A percentile compares a stretch with the other conserved stretches of the same genome.
These are phyloP conservation scores for Trichoderma gamsii DNA, from an alignment of 495 filamentous ascomycete species.

Conservation along the genomic window DNA sequence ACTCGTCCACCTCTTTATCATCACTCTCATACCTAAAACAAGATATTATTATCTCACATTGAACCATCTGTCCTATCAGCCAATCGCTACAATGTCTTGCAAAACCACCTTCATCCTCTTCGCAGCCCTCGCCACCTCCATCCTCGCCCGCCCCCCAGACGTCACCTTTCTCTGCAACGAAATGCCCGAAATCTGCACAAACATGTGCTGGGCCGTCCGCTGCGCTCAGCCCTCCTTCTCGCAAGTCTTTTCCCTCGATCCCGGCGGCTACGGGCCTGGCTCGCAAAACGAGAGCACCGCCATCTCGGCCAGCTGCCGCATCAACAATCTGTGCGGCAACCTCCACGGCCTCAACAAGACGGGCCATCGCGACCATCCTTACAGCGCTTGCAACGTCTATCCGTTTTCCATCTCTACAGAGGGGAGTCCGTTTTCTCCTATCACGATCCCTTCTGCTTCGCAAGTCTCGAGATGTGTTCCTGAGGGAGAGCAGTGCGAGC, in stretches of 20 bases:
- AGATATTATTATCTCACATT: no score
- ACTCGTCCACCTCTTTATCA: no score
- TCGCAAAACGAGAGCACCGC: background rate
- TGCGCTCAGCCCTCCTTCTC: constrained; percentile 7
- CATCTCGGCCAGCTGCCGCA: constrained; percentile 1
- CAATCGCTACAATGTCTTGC: background rate
- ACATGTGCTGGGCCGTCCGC: constrained; percentile 12
- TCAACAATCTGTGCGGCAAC: background rate
- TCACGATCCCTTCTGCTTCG: background rate
- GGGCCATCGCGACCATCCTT: constrained; percentile 1
- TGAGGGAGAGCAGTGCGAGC: background rate
- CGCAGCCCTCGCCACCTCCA: background rate
- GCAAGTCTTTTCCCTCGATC: background rate
- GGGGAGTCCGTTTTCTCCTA: background rate
- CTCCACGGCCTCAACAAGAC: background rate
- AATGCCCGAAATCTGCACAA: constrained; percentile 8
- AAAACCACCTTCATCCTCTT: background rate
- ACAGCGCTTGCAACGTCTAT: background rate
- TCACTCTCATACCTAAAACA: background rate
- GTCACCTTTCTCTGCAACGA: constrained; percentile 11
- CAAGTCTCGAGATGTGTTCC: background rate
- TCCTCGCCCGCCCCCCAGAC: background rate
- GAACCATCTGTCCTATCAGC: no score
- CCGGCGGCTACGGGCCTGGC: background rate
- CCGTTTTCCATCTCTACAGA: background rate